Base-by-base conservation (phyloP, 768 basidiomycete species). In the Tylopilus cervinicoccineus region DNA sequence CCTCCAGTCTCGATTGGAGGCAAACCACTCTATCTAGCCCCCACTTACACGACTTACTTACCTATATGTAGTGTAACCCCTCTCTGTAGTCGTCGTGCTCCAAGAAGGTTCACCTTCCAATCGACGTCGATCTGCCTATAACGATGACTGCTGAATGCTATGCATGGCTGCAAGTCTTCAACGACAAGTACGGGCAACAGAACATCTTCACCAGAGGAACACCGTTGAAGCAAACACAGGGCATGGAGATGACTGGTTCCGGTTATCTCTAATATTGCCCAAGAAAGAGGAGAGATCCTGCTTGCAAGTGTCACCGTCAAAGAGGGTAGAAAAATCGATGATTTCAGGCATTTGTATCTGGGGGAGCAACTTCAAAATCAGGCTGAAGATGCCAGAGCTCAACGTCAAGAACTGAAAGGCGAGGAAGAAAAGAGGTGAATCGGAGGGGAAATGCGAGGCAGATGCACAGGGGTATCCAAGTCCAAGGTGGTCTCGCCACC, bases 81-180 rank as follows among this genome's bases (percentile, higher is more conserved):
- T n/a, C n/a, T n/a, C n/a, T n/a, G n/a, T n/a, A n/a, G n/a, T n/a
- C n/a, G n/a, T n/a, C n/a, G n/a, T n/a, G n/a, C n/a, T n/a, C n/a
- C n/a, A n/a, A n/a, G n/a, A n/a, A 57, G 19, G n/a, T 22, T n/a
- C 5, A 57, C 45, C 1, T 22, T 12, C 45, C 49, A 49, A 0
- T 17, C 2, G 12, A 49, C 19, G 11, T 52, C 19, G 38, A 58
- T 0, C 1, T 37, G 2, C 2, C 54, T 3, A 14, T 7, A 19
- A 20, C 44, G 40, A 22, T 54, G 47, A 14, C 42, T 34, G 16
- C 19, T 19, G 28, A 57, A 42, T 3, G 33, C 26, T 37, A 37
- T 49, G 42, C 28, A 28, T 22, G 49, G 37, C 5, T 8, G 32
- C 13, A 57, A 20, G 16, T 51, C 48, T 3, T 49, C 42, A 14